Percentiles rank a stretch among this genome's conserved stretches.
Evolutionary conservation across 352 stramenopile species (phyloP).

Genomic region (Phytophthora vignae): DNA sequence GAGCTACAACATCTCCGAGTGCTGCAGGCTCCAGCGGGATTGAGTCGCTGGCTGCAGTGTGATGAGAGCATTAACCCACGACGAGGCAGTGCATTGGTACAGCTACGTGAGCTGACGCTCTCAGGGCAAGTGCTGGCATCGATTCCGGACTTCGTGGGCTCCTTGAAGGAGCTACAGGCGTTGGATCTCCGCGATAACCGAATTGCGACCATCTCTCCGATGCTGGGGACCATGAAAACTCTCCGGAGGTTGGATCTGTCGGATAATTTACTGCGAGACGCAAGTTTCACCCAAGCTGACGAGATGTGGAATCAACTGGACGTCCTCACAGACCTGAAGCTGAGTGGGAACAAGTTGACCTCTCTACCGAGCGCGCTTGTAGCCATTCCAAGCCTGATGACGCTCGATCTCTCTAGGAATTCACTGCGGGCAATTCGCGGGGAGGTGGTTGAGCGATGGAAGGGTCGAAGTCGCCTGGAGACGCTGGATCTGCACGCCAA

Average conservation of each 20-base stretch:
- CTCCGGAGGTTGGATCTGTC: constrained; percentile 47
- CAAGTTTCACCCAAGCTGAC: constrained; percentile 33
- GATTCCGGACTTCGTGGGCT: constrained; percentile 31
- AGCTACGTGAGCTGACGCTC: constrained; percentile 23
- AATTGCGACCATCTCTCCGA: constrained; percentile 24
- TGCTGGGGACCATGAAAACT: constrained; percentile 24
- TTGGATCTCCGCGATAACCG: constrained; percentile 46
- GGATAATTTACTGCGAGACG: constrained; percentile 46
- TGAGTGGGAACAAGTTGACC: constrained; percentile 33
- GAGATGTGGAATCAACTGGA: constrained; percentile 29
- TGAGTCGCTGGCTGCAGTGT: constrained; percentile 34
- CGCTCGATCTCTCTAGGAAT: constrained; percentile 36
- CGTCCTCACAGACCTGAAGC: constrained; percentile 20
- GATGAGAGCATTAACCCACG: constrained; percentile 20
- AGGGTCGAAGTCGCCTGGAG: constrained; percentile 22
- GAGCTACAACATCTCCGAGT: constrained; percentile 34
- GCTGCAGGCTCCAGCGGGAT: constrained; percentile 27
- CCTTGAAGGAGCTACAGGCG: constrained; percentile 31
- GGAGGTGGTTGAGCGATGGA: constrained; percentile 38
- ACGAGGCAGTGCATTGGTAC: constrained; percentile 19
- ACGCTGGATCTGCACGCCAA: constrained; percentile 56
- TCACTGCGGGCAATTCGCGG: constrained; percentile 25
- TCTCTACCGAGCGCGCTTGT: constrained; percentile 22
- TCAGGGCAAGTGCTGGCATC: constrained; percentile 20
- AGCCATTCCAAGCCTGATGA: constrained; percentile 26